phyloP scores from a whole-genome alignment of 1,284 basidiomycete species.

The Leccinum subrobustum region DNA sequence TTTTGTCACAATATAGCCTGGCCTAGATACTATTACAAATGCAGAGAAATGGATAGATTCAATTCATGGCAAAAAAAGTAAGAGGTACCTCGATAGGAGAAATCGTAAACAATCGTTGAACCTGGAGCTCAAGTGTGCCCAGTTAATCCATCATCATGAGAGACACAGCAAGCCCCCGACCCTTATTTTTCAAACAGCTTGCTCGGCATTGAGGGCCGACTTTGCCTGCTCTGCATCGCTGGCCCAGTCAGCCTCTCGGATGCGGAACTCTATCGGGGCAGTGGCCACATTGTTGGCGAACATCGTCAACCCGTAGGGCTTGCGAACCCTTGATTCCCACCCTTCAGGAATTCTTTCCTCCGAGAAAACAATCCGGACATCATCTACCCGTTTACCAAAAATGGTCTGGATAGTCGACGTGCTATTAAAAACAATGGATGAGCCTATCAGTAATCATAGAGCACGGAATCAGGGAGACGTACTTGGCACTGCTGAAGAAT shows the following conservation, averaged over 20 bases:
- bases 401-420: slow-evolving; percentile 57
- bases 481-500: slow-evolving; percentile 67
- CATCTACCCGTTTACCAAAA: slow-evolving; percentile 58
- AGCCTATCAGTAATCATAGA: background rate
- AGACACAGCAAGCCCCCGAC: background rate
- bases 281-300: slow-evolving; percentile 53
- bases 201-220: background rate
- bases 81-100: background rate
- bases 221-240: background rate
- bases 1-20: too few species aligned
- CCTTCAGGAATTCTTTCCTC: slow-evolving; percentile 67
- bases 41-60: background rate
- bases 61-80: background rate
- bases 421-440: slow-evolving; percentile 23
- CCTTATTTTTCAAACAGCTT: background rate
- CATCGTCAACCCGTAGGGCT: slow-evolving; percentile 59
- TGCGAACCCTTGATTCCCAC: slow-evolving; percentile 59
- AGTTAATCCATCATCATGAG: background rate
- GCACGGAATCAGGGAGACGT: slow-evolving; percentile 21
- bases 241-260: slow-evolving; percentile 19
- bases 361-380: slow-evolving; percentile 51
- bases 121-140: background rate
- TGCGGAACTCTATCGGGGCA: slow-evolving; percentile 46
- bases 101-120: background rate
- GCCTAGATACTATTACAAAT: background rate